A percentile compares a stretch with the other conserved stretches of the same genome.
phyloP scores from a whole-genome alignment of 805 yeast genomes.

The Yamadazyma paraphyllophila region DNA sequence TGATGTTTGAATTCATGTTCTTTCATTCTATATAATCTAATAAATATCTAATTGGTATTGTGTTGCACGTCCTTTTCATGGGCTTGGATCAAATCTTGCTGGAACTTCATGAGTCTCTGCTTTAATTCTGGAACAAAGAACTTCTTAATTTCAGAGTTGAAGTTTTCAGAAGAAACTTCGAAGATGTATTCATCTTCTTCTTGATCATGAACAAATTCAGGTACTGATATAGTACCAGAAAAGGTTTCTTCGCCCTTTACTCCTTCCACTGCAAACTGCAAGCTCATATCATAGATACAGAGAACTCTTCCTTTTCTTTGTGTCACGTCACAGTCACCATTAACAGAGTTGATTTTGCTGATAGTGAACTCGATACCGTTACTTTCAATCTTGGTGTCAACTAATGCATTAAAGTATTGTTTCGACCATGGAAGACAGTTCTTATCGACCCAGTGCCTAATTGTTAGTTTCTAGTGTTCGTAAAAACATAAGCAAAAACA shows the following conservation, averaged over 20 bases:
- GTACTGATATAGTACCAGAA: slow-evolving; percentile 48
- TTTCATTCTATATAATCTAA: slow-evolving; percentile 2
- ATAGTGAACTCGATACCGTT: slow-evolving; percentile 28
- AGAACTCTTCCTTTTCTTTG: slow-evolving; percentile 80
- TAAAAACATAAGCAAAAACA: neutral
- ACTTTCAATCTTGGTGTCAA: slow-evolving; percentile 24
- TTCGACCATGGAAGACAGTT: slow-evolving; percentile 67
- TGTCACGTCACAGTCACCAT: slow-evolving; percentile 80
- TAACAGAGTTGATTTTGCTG: slow-evolving; percentile 39
- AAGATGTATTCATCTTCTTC: slow-evolving; percentile 62
- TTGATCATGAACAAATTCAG: slow-evolving; percentile 78
- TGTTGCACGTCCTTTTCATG: slow-evolving; percentile 68
- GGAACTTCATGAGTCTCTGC: slow-evolving; percentile 54
- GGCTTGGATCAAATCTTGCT: slow-evolving; percentile 55
- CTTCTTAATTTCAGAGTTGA: slow-evolving; percentile 43
- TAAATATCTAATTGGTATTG: slow-evolving; percentile 21
- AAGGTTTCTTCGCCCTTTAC: slow-evolving; percentile 34
- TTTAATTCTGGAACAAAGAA: slow-evolving; percentile 53
- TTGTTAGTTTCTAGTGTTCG: slow-evolving; percentile 1
- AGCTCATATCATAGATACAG: slow-evolving; percentile 67
- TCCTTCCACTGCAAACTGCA: slow-evolving; percentile 48
- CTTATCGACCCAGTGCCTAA: slow-evolving; percentile 69
- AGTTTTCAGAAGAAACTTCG: slow-evolving; percentile 38
- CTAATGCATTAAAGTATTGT: slow-evolving; percentile 44
- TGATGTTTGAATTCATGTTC: slow-evolving; percentile 23